Base-by-base conservation (phyloP, 148 eudicot genomes). In the Chenopodium berlandieri region DNA sequence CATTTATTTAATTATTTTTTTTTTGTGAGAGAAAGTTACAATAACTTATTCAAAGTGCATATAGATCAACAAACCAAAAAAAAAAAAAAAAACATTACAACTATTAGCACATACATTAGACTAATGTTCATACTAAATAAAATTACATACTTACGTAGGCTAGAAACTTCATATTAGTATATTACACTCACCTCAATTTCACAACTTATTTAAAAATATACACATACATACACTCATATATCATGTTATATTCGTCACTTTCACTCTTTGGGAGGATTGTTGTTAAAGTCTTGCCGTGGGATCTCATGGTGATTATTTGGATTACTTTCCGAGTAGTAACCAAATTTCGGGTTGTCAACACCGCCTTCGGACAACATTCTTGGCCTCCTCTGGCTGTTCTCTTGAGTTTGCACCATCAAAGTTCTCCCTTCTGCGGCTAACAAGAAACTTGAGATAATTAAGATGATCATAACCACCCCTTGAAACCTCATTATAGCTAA, bases 281-380 rank as follows among this genome's bases (percentile, higher is more conserved):
- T 78, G 27, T 71, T 71, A 17, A 79, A 79, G 54, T 79, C 75
- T 71, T 71, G 82, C 52, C 76, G 48, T 32, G 82, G 82, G 32
- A 79, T 79, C 37, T 79, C 76, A 79, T 71, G 82, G 68, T 79
- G 82, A 71, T 79, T 79, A 9, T 79, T 44, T 52, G 82, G 75
- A 30, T 69, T 78, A 20, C 32, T 78, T 47, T 72, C 80, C 22
- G 34, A 78, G 50, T 58, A 58, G 34, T 77, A 77, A 27, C 79
- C 80, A 50, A 47, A 78, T 48, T 78, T 68, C 5, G 27, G 27
- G 30, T 78, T 50, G 1, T 78, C 75, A 23, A 19, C 80, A 23
- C 47, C 82, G 22, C 34, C 52, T 54, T 34, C 82, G 2, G 22
- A n/a, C 66, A 70, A 37, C 76, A 70, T 56, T 70, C 76, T 79